Evolutionary conservation across 2,329 filamentous ascomycete species (phyloP), one percentile per base, ranked within the genome.

Genomic region (Hypoxylon sp.): DNA sequence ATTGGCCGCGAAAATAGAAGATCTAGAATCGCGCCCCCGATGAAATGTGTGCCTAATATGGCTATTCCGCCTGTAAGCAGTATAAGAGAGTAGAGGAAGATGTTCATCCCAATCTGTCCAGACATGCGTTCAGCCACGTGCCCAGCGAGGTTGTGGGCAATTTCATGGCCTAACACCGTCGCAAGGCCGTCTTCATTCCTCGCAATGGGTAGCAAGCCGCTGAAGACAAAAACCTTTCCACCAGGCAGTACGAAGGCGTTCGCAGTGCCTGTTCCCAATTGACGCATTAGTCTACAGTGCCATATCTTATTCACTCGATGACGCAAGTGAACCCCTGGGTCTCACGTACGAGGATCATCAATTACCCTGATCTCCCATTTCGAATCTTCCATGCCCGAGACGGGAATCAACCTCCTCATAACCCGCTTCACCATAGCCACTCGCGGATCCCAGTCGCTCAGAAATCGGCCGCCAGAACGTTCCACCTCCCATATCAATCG

Each of bases 241-340:
- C 89, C 92, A 0, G 92, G 92, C 5, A 93, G 85, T 1, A 95
- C 92, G 75, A 94, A 93, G 0, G 92, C 92, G 74, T 95, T 95
- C 70, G 85, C 84, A 42, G 86, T 86, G 44, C 74, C 82, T 84
- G 55, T 42, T 46, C 27, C 31, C 7, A 60, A 19, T 17, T 29
- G 37, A 42, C 31, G 29, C 35, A 56, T 69, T 53, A 71, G 66
- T 46, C 47, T 21, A 24, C 55, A 17, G 65, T 27, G 21, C 44
- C 48, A 19, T 42, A 31, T 50, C 21, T 54, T 31, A n/a, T 51
- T 42, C 47, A 42, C 31, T 35, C 21, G 21, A 39, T 29, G 13
- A 35, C 24, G 32, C 21, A 46, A 42, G 19, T 11, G 48, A 50
- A 31, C 17, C 37, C 31, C 6, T 11, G 29, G 39, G 27, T 17